Base-by-base conservation (phyloP, 78 protist species). In the Guillardia theta region DNA sequence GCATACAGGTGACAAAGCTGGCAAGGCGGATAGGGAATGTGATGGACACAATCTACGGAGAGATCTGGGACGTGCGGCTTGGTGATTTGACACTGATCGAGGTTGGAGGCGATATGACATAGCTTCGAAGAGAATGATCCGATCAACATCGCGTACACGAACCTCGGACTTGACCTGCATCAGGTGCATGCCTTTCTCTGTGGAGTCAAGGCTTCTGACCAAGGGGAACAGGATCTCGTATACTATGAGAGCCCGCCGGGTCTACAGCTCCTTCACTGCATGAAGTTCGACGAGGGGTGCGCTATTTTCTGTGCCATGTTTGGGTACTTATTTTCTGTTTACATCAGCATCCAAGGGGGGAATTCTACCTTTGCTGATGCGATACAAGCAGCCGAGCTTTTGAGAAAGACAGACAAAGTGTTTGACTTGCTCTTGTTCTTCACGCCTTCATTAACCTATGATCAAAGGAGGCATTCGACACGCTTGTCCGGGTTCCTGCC, bases 221-320 rank as follows among this genome's bases (percentile, higher is more conserved):
- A n/a, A n/a, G n/a, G n/a, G n/a, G n/a, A n/a, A n/a, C 70, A 46
- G 88, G 95, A 94, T 58, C 6, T 94, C 76, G 62, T 27, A 18
- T 88, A 88, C 93, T 88, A 88, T 9, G 93, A 88, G 39, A 48
- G 76, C 2, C 93, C 93, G 41, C 93, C 93, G 6, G 93, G 43
- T 0, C 93, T 88, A 0, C 97, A 96, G 94, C 30, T 88, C 21
- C 54, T 96, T 37, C 97, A 96, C 43, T 96, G 96, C 93, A 43
- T 92, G 8, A 53, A 33, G 10, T 93, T 87, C 27, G 83, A 58
- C n/a, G 94, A 95, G 27, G 90, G 90, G n/a, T n/a, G n/a, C n/a
- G n/a, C n/a, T n/a, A n/a, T n/a, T n/a, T n/a, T n/a, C n/a, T n/a
- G n/a, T n/a, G n/a, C n/a, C n/a, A n/a, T n/a, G n/a, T n/a, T n/a